Base-by-base conservation (phyloP, 305 asterid genomes). In the Plantago coronopus region DNA sequence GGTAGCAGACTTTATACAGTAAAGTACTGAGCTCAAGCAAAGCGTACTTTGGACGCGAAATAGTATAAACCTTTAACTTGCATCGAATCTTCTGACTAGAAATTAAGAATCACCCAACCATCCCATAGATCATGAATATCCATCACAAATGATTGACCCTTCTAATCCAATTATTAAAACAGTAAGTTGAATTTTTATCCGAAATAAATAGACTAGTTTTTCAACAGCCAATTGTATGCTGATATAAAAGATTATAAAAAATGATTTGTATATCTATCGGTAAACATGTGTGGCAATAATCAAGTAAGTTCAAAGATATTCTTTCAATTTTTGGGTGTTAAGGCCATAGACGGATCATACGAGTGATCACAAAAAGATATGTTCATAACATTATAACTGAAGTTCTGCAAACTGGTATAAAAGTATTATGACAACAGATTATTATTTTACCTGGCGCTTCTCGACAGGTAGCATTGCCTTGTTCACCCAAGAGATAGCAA, bases 401-500 rank as follows among this genome's bases (percentile, higher is more conserved):
- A 53, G 9, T 17, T 16, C 44, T 31, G 43, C 45, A 23, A 61
- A 37, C 29, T n/a, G 47, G 29, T 16, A 20, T 19, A 54, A 48
- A 62, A 69, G 21, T 68, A 69, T 11, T 22, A 55, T 44, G 18
- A 42, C 14, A 60, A 64, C 53, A 47, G 23, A 42, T 48, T 43
- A 37, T 51, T 57, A 18, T 34, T 53, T 23, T 78, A 88, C 98
- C 95, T 91, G 97, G 63, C 79, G 83, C 68, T 80, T 84, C 68
- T 80, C 94, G 74, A 63, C 63, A 25, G 97, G 95, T 48, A 91
- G 60, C 75, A 69, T 45, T 48, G 88, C 81, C 63, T 84, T 81
- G 74, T 86, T 95, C 59, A 83, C 83, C 98, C 97, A 88, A 48
- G 84, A 80, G 56, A 86, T 73, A 47, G 98, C 95, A 73, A 61